A percentile compares a stretch with the other conserved stretches of the same genome.
phyloP scores from a whole-genome alignment of 148 eudicot genomes.

The Rhododendron williamsianum region DNA sequence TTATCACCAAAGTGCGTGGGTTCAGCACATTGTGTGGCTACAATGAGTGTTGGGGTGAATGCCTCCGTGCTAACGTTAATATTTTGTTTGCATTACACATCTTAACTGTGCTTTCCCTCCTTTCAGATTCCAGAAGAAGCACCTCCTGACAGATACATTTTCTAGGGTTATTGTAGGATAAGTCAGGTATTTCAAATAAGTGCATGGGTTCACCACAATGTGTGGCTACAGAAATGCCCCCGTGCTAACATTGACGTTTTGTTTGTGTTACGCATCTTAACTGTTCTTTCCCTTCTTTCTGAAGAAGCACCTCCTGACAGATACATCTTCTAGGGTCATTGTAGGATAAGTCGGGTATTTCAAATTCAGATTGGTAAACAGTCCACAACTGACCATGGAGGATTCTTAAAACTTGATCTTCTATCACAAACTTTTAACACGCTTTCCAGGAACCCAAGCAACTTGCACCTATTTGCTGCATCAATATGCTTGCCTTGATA shows the following conservation, averaged over 20 bases:
- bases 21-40: neutral
- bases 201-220: neutral
- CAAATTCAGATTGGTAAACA: neutral
- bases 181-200: neutral
- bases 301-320: slow-evolving; percentile 43
- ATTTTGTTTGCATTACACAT: neutral
- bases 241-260: neutral
- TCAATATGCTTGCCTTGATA: neutral
- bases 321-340: slow-evolving; percentile 10
- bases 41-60: neutral
- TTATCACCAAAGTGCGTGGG: neutral
- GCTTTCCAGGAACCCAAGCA: neutral
- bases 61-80: neutral
- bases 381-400: neutral
- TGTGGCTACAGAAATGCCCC: neutral
- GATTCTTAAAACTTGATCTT: neutral
- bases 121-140: slow-evolving; percentile 42
- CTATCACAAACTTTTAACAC: neutral
- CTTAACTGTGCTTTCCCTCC: neutral
- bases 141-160: slow-evolving; percentile 33
- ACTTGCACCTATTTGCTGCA: neutral
- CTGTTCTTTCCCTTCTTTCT: slow-evolving; percentile 1
- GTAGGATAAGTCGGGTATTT: neutral
- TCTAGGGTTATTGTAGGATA: slow-evolving; percentile 5
- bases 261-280: neutral